Percentiles rank a stretch among this genome's conserved stretches.
Evolutionary conservation across 371 early-diverging fungal genomes (phyloP).

Genomic region (Rhizopus stolonifer): DNA sequence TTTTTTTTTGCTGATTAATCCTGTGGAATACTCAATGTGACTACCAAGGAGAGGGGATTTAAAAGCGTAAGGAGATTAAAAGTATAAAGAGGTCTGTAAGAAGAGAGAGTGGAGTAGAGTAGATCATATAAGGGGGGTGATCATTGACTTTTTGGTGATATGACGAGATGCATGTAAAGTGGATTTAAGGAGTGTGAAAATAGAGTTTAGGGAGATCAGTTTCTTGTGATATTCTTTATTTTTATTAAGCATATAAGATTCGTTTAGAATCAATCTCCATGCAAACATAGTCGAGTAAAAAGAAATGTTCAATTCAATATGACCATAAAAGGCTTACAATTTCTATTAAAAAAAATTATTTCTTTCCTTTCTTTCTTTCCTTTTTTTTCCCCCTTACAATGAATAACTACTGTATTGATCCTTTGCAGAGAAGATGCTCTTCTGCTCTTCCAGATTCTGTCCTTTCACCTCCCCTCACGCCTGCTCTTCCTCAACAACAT

Average conservation of each 20-base stretch:
- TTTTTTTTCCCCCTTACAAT: slow-evolving; percentile 5
- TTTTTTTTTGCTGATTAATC: slow-evolving; percentile 24
- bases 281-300: slow-evolving; percentile 11
- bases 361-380: slow-evolving; percentile 6
- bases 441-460: slow-evolving; percentile 37
- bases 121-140: neutral
- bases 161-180: slow-evolving; percentile 2
- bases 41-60: neutral
- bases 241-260: slow-evolving; percentile 19
- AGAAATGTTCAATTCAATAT: slow-evolving; percentile 41
- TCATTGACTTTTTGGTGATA: neutral
- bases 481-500: slow-evolving; percentile 37
- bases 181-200: slow-evolving; percentile 2
- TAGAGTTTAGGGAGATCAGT: slow-evolving; percentile 7
- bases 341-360: neutral
- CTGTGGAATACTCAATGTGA: neutral
- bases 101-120: neutral
- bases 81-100: too few species aligned
- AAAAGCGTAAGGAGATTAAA: neutral
- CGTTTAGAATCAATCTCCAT: slow-evolving; percentile 45
- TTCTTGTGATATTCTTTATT: slow-evolving; percentile 2
- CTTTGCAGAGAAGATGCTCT: slow-evolving; percentile 25
- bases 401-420: slow-evolving; percentile 21
- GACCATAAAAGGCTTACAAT: slow-evolving; percentile 34
- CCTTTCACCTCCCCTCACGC: slow-evolving; percentile 47